Conservation (phyloP, 2,329 filamentous ascomycete species). For the Aspergillus japonicus region DNA sequence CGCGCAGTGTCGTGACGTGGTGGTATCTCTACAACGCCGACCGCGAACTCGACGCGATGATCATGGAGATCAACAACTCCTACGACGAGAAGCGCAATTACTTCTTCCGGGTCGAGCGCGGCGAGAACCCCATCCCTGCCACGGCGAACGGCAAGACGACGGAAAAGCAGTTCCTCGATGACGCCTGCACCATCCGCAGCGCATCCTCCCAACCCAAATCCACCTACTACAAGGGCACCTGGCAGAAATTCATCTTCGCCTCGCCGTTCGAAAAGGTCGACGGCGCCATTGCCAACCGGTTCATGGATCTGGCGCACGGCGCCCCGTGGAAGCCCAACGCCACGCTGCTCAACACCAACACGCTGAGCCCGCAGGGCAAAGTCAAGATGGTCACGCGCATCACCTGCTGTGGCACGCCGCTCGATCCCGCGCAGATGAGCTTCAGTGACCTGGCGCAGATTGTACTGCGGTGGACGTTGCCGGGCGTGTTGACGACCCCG, state of each 20-base stretch:
- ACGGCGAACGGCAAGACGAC: too few species aligned
- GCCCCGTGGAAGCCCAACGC: slow-evolving; percentile 5
- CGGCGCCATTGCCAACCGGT: background rate
- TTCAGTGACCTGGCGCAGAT: background rate
- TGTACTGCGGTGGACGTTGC: slow-evolving; percentile 1
- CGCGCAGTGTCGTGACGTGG: slow-evolving; percentile 15
- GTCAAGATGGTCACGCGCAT: slow-evolving; percentile 7
- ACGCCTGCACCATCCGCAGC: background rate
- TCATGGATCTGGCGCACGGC: slow-evolving; percentile 7
- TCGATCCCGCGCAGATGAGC: slow-evolving; percentile 4
- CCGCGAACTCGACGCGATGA: slow-evolving; percentile 15
- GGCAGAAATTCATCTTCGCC: slow-evolving; percentile 10
- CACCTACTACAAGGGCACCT: slow-evolving; percentile 7
- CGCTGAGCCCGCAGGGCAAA: background rate
- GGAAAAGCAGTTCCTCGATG: background rate
- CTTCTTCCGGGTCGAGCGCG: slow-evolving; percentile 2
- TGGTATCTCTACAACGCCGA: slow-evolving; percentile 16
- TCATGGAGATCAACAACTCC: slow-evolving; percentile 19
- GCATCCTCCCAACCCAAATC: background rate
- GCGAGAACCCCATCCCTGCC: background rate
- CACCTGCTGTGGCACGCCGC: background rate
- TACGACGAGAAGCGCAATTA: slow-evolving; percentile 13
- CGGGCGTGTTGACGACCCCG: slow-evolving; percentile 1
- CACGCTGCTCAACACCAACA: slow-evolving; percentile 7
- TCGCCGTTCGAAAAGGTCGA: slow-evolving; percentile 13